Percentiles rank a stretch among this genome's conserved stretches.
Evolutionary conservation across 176 grass and related monocot species (phyloP).

Genomic region (Pharus latifolius): DNA sequence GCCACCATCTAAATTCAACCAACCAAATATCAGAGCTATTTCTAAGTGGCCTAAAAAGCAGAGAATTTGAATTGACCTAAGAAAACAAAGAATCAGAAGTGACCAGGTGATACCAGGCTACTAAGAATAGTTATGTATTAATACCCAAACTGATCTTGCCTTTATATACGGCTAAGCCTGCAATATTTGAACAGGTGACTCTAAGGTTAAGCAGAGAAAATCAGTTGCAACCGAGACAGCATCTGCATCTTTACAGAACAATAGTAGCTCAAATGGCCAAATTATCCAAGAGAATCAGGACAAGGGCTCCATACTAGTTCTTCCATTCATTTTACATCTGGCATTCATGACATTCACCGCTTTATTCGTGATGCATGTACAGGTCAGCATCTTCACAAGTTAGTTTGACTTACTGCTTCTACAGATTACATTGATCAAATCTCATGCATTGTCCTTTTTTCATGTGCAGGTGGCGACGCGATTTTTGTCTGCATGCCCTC

Average conservation of each 20-base stretch:
- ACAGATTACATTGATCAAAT: background rate
- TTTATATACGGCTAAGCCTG: background rate
- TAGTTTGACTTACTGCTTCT: background rate
- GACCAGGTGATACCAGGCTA: background rate
- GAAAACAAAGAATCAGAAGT: background rate
- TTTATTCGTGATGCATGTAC: slow-evolving; percentile 87
- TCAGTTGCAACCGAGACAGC: background rate
- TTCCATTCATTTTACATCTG: slow-evolving; percentile 86
- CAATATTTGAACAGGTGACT: slow-evolving; percentile 35
- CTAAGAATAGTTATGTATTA: background rate
- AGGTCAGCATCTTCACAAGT: slow-evolving; percentile 34
- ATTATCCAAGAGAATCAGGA: slow-evolving; percentile 18
- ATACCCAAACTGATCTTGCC: background rate
- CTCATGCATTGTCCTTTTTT: background rate
- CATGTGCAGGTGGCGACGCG: slow-evolving; percentile 67
- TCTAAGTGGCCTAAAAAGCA: too few species aligned
- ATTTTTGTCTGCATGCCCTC: slow-evolving; percentile 75
- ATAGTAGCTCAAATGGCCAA: background rate
- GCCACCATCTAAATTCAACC: background rate
- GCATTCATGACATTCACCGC: slow-evolving; percentile 66
- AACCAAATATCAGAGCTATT: too few species aligned
- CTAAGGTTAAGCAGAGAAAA: slow-evolving; percentile 52
- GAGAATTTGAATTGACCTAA: background rate
- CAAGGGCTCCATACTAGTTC: slow-evolving; percentile 28
- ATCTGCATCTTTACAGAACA: slow-evolving; percentile 12